A percentile compares a stretch with the other conserved stretches of the same genome.
Evolutionary conservation across 164 flowering plant species (phyloP).

Genomic region (Paratinospora sagittata): DNA sequence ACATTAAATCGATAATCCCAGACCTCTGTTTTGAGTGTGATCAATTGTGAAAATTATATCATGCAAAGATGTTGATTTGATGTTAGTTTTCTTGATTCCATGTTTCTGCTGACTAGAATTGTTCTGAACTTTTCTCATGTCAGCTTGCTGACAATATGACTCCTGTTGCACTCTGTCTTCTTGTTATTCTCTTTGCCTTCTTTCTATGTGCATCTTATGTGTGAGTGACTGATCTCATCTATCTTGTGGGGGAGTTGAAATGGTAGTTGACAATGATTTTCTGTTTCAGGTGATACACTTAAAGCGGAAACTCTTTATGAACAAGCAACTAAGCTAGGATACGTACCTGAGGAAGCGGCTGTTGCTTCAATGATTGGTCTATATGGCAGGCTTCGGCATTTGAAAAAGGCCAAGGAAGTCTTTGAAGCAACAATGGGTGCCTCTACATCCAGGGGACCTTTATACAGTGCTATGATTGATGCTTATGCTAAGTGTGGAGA

Average conservation of each 20-base stretch:
- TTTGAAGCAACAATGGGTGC: conserved; percentile 34
- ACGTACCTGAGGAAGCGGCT: conserved; percentile 39
- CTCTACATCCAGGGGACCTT: conserved; percentile 18
- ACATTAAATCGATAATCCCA: neutral
- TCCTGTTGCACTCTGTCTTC: neutral
- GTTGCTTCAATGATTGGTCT: conserved; percentile 51
- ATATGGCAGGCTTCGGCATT: conserved; percentile 46
- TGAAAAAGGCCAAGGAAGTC: conserved; percentile 47
- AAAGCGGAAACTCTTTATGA: conserved; percentile 46
- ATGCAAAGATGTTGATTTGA: neutral
- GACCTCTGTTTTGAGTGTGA: too few species aligned
- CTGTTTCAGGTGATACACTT: conserved; percentile 44
- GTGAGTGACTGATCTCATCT: neutral
- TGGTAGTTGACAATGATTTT: conserved; percentile 6
- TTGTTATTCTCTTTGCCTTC: neutral
- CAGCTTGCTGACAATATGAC: neutral
- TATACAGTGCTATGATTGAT: conserved; percentile 57
- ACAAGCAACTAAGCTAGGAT: conserved; percentile 40
- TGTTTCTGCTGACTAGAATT: neutral
- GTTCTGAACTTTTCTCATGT: neutral
- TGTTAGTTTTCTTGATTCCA: neutral
- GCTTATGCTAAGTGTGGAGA: conserved; percentile 59
- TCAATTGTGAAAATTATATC: too few species aligned
- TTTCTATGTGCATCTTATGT: neutral
- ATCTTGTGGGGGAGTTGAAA: neutral